Evolutionary conservation across 75 land plant species (phyloP).

Genomic region (Pinus taeda): DNA sequence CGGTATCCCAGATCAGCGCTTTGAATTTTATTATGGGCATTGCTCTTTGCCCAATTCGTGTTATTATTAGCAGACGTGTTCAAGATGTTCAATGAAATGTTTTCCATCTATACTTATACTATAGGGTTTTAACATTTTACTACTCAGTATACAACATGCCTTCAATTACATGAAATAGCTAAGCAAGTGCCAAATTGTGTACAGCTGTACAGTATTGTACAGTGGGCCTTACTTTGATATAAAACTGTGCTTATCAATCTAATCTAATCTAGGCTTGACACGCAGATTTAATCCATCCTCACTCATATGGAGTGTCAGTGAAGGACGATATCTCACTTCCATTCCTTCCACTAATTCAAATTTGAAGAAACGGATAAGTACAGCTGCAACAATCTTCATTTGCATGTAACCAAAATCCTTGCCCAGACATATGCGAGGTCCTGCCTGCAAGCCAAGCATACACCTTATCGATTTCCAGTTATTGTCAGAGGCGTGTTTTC

Average conservation of each 20-base stretch:
- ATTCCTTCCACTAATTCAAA: constrained; percentile 14
- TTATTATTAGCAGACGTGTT: too few relatives aligned
- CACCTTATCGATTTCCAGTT: background rate
- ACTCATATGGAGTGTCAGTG: constrained; percentile 26
- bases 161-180: too few relatives aligned
- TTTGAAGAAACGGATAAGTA: constrained; percentile 17
- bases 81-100: too few relatives aligned
- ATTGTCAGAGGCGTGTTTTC: background rate
- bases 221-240: background rate
- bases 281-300: constrained; percentile 1
- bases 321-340: constrained; percentile 20
- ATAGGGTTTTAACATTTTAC: too few relatives aligned
- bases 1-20: too few relatives aligned
- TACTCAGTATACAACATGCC: too few relatives aligned
- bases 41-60: too few relatives aligned
- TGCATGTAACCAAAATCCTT: constrained; percentile 36
- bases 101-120: too few relatives aligned
- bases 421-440: constrained; percentile 34
- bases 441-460: constrained; percentile 21
- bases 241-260: background rate
- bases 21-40: too few relatives aligned
- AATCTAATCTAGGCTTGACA: background rate
- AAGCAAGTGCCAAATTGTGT: too few relatives aligned
- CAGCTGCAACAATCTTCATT: constrained; percentile 32
- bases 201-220: too few relatives aligned